Percentiles rank a stretch among this genome's conserved stretches.
These are phyloP conservation scores for Coemansia javaensis DNA, from an alignment of 192 early-diverging fungal species.

Conservation along the genomic window DNA sequence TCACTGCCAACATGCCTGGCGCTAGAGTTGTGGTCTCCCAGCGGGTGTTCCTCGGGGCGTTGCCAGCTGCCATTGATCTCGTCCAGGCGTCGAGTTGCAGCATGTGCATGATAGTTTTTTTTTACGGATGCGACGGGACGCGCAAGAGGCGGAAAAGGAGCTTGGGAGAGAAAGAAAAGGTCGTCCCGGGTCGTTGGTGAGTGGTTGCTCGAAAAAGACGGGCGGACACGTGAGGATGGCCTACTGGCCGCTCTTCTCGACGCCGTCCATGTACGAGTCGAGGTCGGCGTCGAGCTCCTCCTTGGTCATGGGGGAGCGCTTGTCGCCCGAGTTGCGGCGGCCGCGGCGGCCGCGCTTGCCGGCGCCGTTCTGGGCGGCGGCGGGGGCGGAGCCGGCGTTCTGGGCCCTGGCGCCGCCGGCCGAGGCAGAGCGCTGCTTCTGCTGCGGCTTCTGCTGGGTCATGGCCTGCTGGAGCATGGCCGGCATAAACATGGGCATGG, in stretches of 20 bases:
- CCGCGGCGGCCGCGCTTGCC: constrained; percentile 6
- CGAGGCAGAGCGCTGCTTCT: not conserved
- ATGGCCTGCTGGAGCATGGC: constrained; percentile 18
- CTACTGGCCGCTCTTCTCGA: constrained; percentile 18
- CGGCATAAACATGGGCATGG: constrained; percentile 29
- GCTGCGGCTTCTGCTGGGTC: constrained; percentile 10
- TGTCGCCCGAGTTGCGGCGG: constrained; percentile 4
- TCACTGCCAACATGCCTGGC: no score
- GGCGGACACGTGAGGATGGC: no score
- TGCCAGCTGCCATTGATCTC: no score
- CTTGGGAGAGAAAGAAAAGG: constrained; percentile 1
- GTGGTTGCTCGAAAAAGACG: constrained; percentile 1
- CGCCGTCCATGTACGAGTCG: constrained; percentile 45
- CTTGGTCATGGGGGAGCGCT: constrained; percentile 15
- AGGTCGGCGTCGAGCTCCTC: constrained; percentile 46
- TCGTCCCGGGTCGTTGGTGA: no score
- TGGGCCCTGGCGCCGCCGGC: no score
- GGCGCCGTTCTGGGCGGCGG: not conserved
- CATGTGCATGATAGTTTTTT: no score
- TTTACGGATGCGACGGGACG: not conserved
- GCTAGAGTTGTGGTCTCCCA: no score
- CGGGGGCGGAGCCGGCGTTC: not conserved
- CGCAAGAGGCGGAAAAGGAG: not conserved
- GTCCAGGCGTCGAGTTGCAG: no score
- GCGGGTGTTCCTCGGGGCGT: no score